Evolutionary conservation across 2,329 filamentous ascomycete genomes (phyloP).

Genomic region (Pyrenophora seminiperda): DNA sequence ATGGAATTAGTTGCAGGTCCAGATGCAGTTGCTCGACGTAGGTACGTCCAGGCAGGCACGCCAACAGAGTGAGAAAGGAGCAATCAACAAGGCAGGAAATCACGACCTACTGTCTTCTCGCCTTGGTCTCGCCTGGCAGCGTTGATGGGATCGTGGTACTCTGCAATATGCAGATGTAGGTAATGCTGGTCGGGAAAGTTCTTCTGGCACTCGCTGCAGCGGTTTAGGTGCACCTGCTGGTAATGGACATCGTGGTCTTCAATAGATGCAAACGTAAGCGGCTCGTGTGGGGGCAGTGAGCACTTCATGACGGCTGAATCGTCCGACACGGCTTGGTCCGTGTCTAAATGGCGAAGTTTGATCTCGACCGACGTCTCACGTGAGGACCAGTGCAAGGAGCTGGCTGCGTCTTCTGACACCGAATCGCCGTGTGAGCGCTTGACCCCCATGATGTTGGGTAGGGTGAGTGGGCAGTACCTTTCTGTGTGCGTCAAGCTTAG

Average conservation of each 20-base stretch:
- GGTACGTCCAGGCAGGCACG: too few relatives aligned
- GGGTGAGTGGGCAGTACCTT: conserved; percentile 33
- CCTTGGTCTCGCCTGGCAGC: conserved; percentile 75
- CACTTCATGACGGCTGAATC: conserved; percentile 70
- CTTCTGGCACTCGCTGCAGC: conserved; percentile 80
- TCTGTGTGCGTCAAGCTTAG: conserved; percentile 19
- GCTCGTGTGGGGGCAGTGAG: conserved; percentile 78
- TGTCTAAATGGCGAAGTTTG: conserved; percentile 63
- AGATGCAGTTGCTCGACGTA: conserved; percentile 7
- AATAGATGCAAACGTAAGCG: conserved; percentile 73
- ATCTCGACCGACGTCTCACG: conserved; percentile 35
- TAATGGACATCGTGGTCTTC: conserved; percentile 89
- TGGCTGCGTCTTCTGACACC: conserved; percentile 48
- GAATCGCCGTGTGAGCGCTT: conserved; percentile 65
- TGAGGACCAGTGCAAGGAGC: conserved; percentile 38
- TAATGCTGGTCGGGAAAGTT: conserved; percentile 88
- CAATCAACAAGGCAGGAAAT: conserved; percentile 3
- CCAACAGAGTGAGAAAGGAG: neutral
- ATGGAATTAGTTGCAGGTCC: conserved; percentile 18
- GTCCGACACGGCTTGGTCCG: conserved; percentile 29
- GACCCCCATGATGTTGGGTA: conserved; percentile 53
- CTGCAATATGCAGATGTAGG: conserved; percentile 82
- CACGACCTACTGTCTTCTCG: conserved; percentile 76
- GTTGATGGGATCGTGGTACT: conserved; percentile 84
- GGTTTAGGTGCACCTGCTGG: conserved; percentile 76